Percentiles rank a stretch among this genome's conserved stretches.
These are phyloP conservation scores for Larix kaempferi DNA, from an alignment of 75 land plant genomes.

Conservation along the genomic window DNA sequence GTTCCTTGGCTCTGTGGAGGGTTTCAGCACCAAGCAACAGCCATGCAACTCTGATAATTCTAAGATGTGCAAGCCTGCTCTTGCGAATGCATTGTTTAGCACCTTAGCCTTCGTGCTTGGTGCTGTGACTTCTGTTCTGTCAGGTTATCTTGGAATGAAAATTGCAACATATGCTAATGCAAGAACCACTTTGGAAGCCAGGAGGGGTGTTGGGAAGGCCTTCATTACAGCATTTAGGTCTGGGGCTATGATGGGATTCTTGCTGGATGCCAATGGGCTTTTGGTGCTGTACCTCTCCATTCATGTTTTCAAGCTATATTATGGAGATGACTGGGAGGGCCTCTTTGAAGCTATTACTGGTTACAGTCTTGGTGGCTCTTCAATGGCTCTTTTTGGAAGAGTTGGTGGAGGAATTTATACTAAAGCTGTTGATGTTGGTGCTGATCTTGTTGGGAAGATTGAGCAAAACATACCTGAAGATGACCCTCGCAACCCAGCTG, in stretches of 20 bases:
- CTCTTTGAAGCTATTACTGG: constrained; percentile 68
- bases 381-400: constrained; percentile 75
- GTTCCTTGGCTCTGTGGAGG: constrained; percentile 72
- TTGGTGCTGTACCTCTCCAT: constrained; percentile 54
- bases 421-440: constrained; percentile 73
- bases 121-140: constrained; percentile 67
- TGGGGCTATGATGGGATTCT: constrained; percentile 63
- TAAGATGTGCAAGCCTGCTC: constrained; percentile 42
- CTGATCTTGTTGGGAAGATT: constrained; percentile 75
- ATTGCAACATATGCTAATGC: constrained; percentile 76
- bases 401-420: constrained; percentile 81
- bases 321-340: constrained; percentile 64
- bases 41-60: constrained; percentile 39
- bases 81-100: constrained; percentile 67
- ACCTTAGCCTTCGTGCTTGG: constrained; percentile 69
- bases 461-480: constrained; percentile 76
- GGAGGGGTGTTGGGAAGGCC: constrained; percentile 69
- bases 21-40: constrained; percentile 56
- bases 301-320: constrained; percentile 59
- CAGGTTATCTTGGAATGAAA: constrained; percentile 70
- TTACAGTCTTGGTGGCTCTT: constrained; percentile 74
- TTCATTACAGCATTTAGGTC: constrained; percentile 67
- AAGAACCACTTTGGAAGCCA: constrained; percentile 68
- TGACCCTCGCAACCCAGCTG: constrained; percentile 81
- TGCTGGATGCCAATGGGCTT: constrained; percentile 65